Percentiles rank a stretch among this genome's conserved stretches.
phyloP scores from a whole-genome alignment of 2,329 filamentous ascomycete species.

The Pyrenophora teres region DNA sequence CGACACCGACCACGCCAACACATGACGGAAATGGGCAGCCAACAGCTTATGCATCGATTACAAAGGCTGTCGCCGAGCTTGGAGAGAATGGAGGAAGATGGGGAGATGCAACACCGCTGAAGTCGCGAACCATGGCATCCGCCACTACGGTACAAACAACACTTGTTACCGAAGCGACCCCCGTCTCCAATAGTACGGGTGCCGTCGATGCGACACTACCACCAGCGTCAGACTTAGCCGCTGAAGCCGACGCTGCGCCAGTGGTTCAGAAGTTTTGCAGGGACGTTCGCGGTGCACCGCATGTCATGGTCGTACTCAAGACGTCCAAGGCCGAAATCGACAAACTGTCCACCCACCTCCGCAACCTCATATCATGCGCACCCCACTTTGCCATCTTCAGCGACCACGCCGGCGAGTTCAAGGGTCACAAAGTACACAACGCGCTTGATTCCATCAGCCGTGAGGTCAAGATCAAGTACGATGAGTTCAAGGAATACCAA shows the following conservation, averaged over 20 bases:
- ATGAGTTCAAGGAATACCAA: slow-evolving; percentile 60
- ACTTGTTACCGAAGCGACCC: slow-evolving; percentile 6
- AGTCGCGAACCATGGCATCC: background rate
- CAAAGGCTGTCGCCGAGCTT: slow-evolving; percentile 16
- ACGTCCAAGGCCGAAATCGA: slow-evolving; percentile 64
- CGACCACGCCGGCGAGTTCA: slow-evolving; percentile 59
- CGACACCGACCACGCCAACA: slow-evolving; percentile 14
- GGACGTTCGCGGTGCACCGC: slow-evolving; percentile 45
- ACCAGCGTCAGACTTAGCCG: background rate
- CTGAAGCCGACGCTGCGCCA: background rate
- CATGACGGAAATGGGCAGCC: slow-evolving; percentile 3
- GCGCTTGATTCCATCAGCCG: slow-evolving; percentile 52
- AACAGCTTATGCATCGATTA: slow-evolving; percentile 2
- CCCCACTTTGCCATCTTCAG: slow-evolving; percentile 63
- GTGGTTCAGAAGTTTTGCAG: slow-evolving; percentile 26
- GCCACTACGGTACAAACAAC: slow-evolving; percentile 14
- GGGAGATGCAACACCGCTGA: slow-evolving; percentile 20
- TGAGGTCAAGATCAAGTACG: slow-evolving; percentile 43
- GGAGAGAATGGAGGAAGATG: slow-evolving; percentile 29
- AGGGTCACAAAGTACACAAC: slow-evolving; percentile 57
- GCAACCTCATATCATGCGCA: slow-evolving; percentile 60
- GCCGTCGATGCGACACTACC: background rate
- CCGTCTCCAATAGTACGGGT: slow-evolving; percentile 5
- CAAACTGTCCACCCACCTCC: slow-evolving; percentile 61
- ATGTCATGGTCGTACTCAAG: slow-evolving; percentile 62